These are phyloP conservation scores for Phlebiopsis flavidoalba DNA, from an alignment of 768 basidiomycete species.

Conservation along the genomic window DNA sequence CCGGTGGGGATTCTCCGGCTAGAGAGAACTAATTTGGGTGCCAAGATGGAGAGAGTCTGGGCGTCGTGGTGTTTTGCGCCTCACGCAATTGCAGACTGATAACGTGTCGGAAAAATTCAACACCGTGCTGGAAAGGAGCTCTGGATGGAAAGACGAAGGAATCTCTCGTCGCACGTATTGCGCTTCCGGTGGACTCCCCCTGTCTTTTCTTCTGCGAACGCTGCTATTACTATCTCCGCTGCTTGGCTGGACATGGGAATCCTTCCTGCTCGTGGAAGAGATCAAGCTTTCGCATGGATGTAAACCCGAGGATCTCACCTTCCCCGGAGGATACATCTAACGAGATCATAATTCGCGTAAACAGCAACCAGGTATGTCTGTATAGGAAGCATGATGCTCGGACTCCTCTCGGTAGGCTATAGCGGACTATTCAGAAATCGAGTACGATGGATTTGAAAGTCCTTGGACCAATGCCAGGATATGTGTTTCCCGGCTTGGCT, in stretches of 20 bases:
- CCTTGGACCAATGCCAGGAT: conserved; percentile 2
- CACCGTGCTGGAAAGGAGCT: not conserved
- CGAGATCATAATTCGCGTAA: not conserved
- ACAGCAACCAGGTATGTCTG: not conserved
- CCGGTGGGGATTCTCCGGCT: not conserved
- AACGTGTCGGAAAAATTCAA: not conserved
- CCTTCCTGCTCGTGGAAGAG: not conserved
- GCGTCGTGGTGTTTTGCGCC: not conserved
- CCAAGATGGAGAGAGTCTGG: conserved; percentile 1
- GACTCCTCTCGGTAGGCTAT: not conserved
- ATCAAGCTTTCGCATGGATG: not conserved
- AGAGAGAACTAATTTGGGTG: not conserved
- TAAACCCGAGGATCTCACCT: not conserved
- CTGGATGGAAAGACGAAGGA: not conserved
- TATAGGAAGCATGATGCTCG: no score
- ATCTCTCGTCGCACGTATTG: not conserved
- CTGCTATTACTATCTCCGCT: not conserved
- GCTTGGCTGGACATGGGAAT: not conserved
- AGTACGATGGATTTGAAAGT: not conserved
- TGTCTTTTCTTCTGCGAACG: conserved; percentile 1
- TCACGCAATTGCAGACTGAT: not conserved
- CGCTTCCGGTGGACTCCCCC: not conserved
- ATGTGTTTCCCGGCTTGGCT: not conserved
- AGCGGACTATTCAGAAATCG: not conserved
- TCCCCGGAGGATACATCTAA: conserved; percentile 3